Evolutionary conservation across 768 basidiomycete species (phyloP), one percentile per base, ranked within the genome.

Genomic region (Lactarius indigo): DNA sequence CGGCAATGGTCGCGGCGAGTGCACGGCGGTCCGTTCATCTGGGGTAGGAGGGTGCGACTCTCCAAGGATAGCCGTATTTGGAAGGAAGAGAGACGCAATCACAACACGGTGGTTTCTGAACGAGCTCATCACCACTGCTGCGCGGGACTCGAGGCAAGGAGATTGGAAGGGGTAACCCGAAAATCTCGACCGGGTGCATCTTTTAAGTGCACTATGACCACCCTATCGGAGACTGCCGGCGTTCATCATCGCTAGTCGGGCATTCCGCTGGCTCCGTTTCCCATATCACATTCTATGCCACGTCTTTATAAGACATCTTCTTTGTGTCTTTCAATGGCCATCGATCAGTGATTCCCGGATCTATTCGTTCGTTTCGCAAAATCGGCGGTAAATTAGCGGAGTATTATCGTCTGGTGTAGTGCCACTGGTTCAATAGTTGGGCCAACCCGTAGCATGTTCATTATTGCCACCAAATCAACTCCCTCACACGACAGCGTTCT

Each of bases 61-160:
- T 74, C 84, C 86, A 50, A 86, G 78, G 55, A 87, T 84, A 52
- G 85, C 85, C 42, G 91, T 90, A 66, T 84, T 85, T 42, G 92
- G 92, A 41, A 93, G 85, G 74, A 94, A 92, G 65, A 93, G 86
- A n/a, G 89, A 88, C 18, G 91, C 92, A 75, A 94, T 87, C 75
- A 93, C 80, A 63, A 90, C 82, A 37, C 92, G 81, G 75, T 90
- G 88, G 76, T 85, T 85, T 63, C 87, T 82, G 73, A 91, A 83
- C 42, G 90, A 87, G 74, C 82, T 82, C 90, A 91, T 91, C 66
- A 76, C 18, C 31, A 31, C 17, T 57, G 18, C 37, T 8, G 56
- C 56, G 35, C 56, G 35, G 42, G 61, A 31, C 33, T 31, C 47
- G 47, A 50, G 60, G 60, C 15, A 28, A 57, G n/a, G 65, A 30